These are phyloP conservation scores for Ramalina intermedia DNA, from an alignment of 495 filamentous ascomycete species.

Conservation along the genomic window DNA sequence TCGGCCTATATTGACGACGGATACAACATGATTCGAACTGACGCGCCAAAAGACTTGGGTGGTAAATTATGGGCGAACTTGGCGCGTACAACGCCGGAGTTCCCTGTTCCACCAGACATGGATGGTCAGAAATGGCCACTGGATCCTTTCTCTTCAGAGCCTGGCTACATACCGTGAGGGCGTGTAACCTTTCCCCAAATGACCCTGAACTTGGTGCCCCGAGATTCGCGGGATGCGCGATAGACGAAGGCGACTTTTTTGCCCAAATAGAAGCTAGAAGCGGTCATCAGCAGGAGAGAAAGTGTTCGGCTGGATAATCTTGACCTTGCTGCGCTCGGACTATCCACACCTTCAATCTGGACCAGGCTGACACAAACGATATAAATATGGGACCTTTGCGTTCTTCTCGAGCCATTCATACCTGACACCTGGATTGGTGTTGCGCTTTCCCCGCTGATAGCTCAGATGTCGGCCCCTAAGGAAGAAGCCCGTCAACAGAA, in stretches of 20 bases:
- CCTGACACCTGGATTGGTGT: constrained; percentile 69
- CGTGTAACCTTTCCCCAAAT: constrained; percentile 99
- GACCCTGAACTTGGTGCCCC: constrained; percentile 92
- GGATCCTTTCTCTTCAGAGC: background rate
- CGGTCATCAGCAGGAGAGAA: background rate
- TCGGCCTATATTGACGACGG: constrained; percentile 58
- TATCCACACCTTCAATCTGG: constrained; percentile 94
- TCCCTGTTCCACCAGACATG: constrained; percentile 39
- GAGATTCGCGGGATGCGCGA: constrained; percentile 77
- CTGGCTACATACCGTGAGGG: constrained; percentile 60
- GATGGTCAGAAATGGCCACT: no score
- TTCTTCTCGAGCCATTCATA: background rate
- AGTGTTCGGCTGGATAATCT: background rate
- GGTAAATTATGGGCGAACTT: constrained; percentile 93
- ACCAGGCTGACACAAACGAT: constrained; percentile 42
- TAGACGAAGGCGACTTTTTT: constrained; percentile 98
- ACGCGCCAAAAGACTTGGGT: constrained; percentile 88
- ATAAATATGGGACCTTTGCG: no score
- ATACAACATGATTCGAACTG: constrained; percentile 97
- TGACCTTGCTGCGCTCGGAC: constrained; percentile 66
- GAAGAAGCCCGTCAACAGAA: background rate
- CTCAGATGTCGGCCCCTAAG: constrained; percentile 79
- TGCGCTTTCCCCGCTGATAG: constrained; percentile 81
- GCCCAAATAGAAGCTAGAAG: constrained; percentile 67
- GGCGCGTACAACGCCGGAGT: constrained; percentile 90